Evolutionary conservation across 2,329 filamentous ascomycete species (phyloP).

Genomic region (Sordariomycetes sp.): DNA sequence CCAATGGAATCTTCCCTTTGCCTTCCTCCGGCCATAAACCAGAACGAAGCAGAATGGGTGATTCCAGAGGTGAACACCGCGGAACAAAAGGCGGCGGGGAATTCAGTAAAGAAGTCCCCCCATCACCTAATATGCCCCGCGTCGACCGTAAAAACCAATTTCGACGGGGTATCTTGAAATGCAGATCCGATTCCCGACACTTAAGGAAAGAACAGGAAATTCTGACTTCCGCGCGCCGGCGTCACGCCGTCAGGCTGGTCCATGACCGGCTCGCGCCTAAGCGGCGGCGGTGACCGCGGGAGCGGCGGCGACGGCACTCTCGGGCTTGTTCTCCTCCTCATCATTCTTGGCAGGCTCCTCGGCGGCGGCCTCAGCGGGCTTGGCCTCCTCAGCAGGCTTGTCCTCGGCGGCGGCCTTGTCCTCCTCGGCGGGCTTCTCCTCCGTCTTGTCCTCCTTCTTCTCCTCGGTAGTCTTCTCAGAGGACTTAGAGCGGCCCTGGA

Average conservation of each 20-base stretch:
- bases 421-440: slow-evolving; percentile 14
- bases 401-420: slow-evolving; percentile 11
- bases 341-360: slow-evolving; percentile 12
- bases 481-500: slow-evolving; percentile 20
- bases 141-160: slow-evolving; percentile 27
- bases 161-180: slow-evolving; percentile 45
- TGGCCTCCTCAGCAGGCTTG: slow-evolving; percentile 8
- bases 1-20: background rate
- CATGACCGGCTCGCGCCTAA: slow-evolving; percentile 20
- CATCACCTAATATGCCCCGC: background rate
- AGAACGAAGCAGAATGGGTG: background rate
- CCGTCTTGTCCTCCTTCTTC: slow-evolving; percentile 10
- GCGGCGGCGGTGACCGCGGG: slow-evolving; percentile 37
- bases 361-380: slow-evolving; percentile 12
- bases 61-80: background rate
- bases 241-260: background rate
- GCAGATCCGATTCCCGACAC: slow-evolving; percentile 38
- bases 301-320: slow-evolving; percentile 23
- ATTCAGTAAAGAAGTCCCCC: background rate
- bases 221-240: background rate
- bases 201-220: slow-evolving; percentile 8
- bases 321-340: slow-evolving; percentile 26
- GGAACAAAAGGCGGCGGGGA: background rate
- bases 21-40: background rate
- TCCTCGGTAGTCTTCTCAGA: slow-evolving; percentile 15